Base-by-base conservation (phyloP, 768 basidiomycete species). In the Tricholoma flavovirens region DNA sequence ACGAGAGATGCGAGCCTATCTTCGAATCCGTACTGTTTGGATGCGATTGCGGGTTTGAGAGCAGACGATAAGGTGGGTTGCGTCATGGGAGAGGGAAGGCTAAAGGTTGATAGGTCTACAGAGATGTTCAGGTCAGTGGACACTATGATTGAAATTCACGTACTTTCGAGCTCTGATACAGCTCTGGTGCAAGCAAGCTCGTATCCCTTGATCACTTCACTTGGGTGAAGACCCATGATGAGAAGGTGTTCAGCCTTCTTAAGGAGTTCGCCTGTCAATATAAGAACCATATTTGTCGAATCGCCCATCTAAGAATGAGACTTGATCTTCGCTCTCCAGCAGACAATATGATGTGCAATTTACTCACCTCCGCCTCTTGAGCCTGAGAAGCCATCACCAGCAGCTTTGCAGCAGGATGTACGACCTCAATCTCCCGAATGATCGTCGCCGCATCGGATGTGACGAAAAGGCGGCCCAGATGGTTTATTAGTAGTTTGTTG, bases 381-480 rank as follows among this genome's bases (percentile, higher is more conserved):
- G 96, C 91, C 66, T 98, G 94, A 24, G 90, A 92, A 24, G 94
- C 93, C 93, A 98, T 97, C 12, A 98, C 96, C n/a, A 98, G 75
- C n/a, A 99, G 77, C 69, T 98, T 99, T 30, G 95, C 97, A 5
- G 96, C 97, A 1, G 97, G 97, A 71, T 99, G 97, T 14, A 98
- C 93, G 55, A 99, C 93, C 68, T 99, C 97, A 67, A 98, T 86
- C 75, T 99, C 97, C 61, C 88, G 83, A 66, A 99, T 93, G 72
- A 99, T 98, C 56, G 96, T 98, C 11, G 97, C 97, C 9, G 97
- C 96, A 82, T 99, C 96, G 48, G 93, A 96, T 32, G 97, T 99
- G 58, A 98, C 95, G 73, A 98, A 98, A 36, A 98, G 80, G 70
- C 86, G 82, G 54, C 94, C 94, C 33, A 99, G 79, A 72, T 98